A percentile compares a stretch with the other conserved stretches of the same genome.
Conservation (phyloP, 2,329 filamentous ascomycete genomes). For the Exophiala spinifera region DNA sequence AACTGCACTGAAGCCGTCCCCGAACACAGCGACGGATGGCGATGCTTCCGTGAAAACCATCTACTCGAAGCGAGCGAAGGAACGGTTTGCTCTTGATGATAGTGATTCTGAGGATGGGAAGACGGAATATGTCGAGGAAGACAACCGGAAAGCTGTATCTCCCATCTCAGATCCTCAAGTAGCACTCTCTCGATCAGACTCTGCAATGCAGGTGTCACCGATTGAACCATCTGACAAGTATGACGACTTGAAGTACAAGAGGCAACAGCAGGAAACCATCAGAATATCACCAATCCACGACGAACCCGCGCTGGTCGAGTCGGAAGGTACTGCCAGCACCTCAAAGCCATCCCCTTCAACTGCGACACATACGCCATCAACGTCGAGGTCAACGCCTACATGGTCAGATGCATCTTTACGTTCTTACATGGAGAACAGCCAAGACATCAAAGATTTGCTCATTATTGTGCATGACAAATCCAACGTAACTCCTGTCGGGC, state of each 20-base stretch:
- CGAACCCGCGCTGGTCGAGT: constrained; percentile 36
- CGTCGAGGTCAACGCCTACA: constrained; percentile 55
- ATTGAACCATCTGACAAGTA: constrained; percentile 56
- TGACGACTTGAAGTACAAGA: constrained; percentile 67
- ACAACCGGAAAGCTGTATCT: constrained; percentile 18
- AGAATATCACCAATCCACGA: constrained; percentile 25
- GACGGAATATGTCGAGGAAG: constrained; percentile 8
- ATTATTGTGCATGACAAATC: constrained; percentile 91
- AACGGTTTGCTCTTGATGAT: constrained; percentile 28
- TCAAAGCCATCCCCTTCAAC: constrained; percentile 36
- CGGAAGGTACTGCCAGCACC: constrained; percentile 31
- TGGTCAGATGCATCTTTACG: constrained; percentile 88
- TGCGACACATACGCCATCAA: constrained; percentile 55
- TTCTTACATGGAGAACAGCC: constrained; percentile 85
- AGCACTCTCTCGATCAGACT: constrained; percentile 60
- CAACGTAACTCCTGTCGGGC: constrained; percentile 71
- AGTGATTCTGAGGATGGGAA: constrained; percentile 27
- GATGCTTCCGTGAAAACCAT: constrained; percentile 20
- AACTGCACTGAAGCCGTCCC: constrained; percentile 21
- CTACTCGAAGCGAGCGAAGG: constrained; percentile 25
- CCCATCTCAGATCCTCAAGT: constrained; percentile 22
- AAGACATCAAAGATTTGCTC: constrained; percentile 84
- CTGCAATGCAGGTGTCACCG: constrained; percentile 65
- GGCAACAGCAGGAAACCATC: constrained; percentile 52
- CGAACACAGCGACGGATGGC: constrained; percentile 14